Evolutionary conservation across 306 rosid species (phyloP), one percentile per base, ranked within the genome.

Genomic region (Lathyrus aphaca): DNA sequence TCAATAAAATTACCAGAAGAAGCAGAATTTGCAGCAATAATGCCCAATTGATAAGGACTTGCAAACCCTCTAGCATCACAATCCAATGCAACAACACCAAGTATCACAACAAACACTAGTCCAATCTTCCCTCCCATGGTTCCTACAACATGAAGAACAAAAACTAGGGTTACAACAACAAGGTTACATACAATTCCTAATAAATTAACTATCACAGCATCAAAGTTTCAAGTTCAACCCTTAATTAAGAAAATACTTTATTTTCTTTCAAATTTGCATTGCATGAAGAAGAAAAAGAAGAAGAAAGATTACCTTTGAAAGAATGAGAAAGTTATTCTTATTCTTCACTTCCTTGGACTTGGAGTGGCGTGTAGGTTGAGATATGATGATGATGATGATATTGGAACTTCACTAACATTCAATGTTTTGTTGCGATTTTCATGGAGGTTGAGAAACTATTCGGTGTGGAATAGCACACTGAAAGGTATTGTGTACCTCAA

Each of bases 301-400:
- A 44, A 3, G n/a, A 66, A 58, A 42, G 54, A 44, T 40, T 68
- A 68, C 79, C 72, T 79, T 35, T 6, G 44, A 46, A 38, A 38
- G 51, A 39, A 39, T 18, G 69, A 50, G 35, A n/a, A 72, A 43
- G 75, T 5, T 44, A n/a, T 57, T 35, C 53, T 48, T 66, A 45
- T 69, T 57, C 49, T 7, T 62, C 54, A 49, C 42, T 66, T 64
- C 15, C 42, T 78, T 21, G 59, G 15, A 77, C 43, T 58, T 68
- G 3, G 53, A 73, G 72, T 73, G 66, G 16, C 82, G 75, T 73
- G 78, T 60, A 32, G 25, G 71, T 19, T 70, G 53, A 15, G 48
- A 6, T 13, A 7, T 1, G 6, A 10, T n/a, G 53, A 68, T 27
- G 58, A 7, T 1, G 6, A 10, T n/a, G 53, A 68, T 27, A 64